A percentile compares a stretch with the other conserved stretches of the same genome.
These are phyloP conservation scores for Notholithocarpus densiflorus DNA, from an alignment of 306 rosid species.

Conservation along the genomic window DNA sequence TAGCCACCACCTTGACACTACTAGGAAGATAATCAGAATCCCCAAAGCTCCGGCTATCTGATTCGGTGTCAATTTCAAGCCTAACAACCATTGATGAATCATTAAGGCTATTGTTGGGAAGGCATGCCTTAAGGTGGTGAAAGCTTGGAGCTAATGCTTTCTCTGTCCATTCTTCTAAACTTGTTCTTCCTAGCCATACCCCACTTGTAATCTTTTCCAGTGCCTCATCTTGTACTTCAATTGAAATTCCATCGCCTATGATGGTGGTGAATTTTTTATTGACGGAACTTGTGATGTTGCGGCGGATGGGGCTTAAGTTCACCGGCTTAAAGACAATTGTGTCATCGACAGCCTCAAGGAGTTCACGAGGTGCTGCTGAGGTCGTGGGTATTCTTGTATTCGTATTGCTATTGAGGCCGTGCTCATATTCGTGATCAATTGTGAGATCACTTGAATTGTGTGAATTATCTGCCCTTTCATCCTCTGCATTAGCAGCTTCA, in stretches of 20 bases:
- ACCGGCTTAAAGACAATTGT: slow-evolving; percentile 80
- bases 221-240: slow-evolving; percentile 77
- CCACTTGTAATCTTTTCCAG: slow-evolving; percentile 75
- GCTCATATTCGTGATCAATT: slow-evolving; percentile 65
- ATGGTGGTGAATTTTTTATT: slow-evolving; percentile 46
- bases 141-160: slow-evolving; percentile 71
- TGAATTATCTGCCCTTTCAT: slow-evolving; percentile 76
- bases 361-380: slow-evolving; percentile 42
- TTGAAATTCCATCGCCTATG: slow-evolving; percentile 47
- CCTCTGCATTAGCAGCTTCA: slow-evolving; percentile 65
- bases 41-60: slow-evolving; percentile 36
- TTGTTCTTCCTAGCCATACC: slow-evolving; percentile 69
- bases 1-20: slow-evolving; percentile 52
- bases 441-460: slow-evolving; percentile 87
- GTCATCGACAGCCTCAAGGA: slow-evolving; percentile 62
- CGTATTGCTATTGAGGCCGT: slow-evolving; percentile 26
- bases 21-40: slow-evolving; percentile 65
- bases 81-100: slow-evolving; percentile 54
- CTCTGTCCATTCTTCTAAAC: slow-evolving; percentile 77
- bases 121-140: slow-evolving; percentile 51
- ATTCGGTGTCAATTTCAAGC: slow-evolving; percentile 63
- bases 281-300: slow-evolving; percentile 44
- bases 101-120: slow-evolving; percentile 16
- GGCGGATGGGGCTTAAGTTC: slow-evolving; percentile 45
- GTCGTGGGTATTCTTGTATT: slow-evolving; percentile 17